A percentile compares a stretch with the other conserved stretches of the same genome.
These are phyloP conservation scores for Neopestalotiopsis rosae DNA, from an alignment of 2,329 filamentous ascomycete genomes.

Conservation along the genomic window DNA sequence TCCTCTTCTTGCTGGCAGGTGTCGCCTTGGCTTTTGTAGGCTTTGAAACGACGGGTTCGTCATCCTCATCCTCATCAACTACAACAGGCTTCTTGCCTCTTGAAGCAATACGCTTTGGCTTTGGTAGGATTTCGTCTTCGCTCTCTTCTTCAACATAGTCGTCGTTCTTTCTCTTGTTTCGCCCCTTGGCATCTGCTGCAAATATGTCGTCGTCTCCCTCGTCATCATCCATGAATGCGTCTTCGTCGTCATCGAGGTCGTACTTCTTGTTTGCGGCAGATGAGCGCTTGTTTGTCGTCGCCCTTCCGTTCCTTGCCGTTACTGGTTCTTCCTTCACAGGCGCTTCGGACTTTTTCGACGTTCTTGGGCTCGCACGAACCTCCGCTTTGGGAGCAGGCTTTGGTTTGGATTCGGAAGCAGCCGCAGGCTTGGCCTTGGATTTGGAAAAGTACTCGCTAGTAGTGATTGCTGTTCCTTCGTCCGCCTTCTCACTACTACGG, in stretches of 20 bases:
- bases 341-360: slow-evolving; percentile 40
- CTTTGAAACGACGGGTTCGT: slow-evolving; percentile 34
- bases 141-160: slow-evolving; percentile 77
- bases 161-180: slow-evolving; percentile 72
- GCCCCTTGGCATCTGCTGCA: slow-evolving; percentile 70
- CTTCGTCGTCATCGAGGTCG: slow-evolving; percentile 55
- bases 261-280: slow-evolving; percentile 47
- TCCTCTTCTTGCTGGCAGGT: slow-evolving; percentile 57
- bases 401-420: slow-evolving; percentile 46
- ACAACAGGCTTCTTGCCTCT: slow-evolving; percentile 44
- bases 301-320: slow-evolving; percentile 35
- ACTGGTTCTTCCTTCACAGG: slow-evolving; percentile 32
- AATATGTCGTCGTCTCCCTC: slow-evolving; percentile 85
- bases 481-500: slow-evolving; percentile 41
- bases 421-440: slow-evolving; percentile 45
- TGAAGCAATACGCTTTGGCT: slow-evolving; percentile 62
- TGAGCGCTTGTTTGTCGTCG: slow-evolving; percentile 47
- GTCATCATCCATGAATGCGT: slow-evolving; percentile 69
- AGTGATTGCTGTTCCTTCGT: slow-evolving; percentile 57
- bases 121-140: slow-evolving; percentile 68
- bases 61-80: slow-evolving; percentile 35
- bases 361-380: slow-evolving; percentile 59
- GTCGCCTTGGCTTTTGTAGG: slow-evolving; percentile 38
- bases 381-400: slow-evolving; percentile 47
- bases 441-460: slow-evolving; percentile 65